These are phyloP conservation scores for Apiospora sp. DNA, from an alignment of 2,329 filamentous ascomycete genomes.

Conservation along the genomic window DNA sequence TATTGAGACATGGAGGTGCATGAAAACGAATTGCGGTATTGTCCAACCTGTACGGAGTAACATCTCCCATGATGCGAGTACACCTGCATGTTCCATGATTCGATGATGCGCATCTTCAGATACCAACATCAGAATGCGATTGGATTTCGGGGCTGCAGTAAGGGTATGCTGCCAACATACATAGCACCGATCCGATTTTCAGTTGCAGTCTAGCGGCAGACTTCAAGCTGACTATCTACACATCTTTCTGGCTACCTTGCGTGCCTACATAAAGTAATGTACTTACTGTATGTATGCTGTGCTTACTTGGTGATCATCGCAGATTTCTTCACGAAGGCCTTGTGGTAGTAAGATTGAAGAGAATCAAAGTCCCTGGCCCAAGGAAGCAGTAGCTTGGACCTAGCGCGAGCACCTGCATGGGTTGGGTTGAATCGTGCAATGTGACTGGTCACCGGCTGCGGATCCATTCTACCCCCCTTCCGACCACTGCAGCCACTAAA, in stretches of 20 bases:
- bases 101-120: neutral
- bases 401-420: neutral
- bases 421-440: neutral
- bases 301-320: neutral
- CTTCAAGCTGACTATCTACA: neutral
- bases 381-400: slow-evolving; percentile 4
- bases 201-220: neutral
- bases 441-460: neutral
- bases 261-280: neutral
- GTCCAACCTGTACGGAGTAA: neutral
- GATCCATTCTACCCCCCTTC: neutral
- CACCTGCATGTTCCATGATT: neutral
- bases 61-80: no score
- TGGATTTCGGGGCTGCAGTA: neutral
- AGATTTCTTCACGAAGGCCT: neutral
- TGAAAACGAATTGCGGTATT: neutral
- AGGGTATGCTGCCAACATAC: neutral
- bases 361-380: neutral
- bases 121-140: neutral
- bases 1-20: slow-evolving; percentile 1
- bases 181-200: neutral
- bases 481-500: slow-evolving; percentile 13
- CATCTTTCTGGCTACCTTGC: neutral
- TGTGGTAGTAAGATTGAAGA: slow-evolving; percentile 10
- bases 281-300: neutral